phyloP scores from a whole-genome alignment of 139 green algal genomes.

The Chlorella sp. region DNA sequence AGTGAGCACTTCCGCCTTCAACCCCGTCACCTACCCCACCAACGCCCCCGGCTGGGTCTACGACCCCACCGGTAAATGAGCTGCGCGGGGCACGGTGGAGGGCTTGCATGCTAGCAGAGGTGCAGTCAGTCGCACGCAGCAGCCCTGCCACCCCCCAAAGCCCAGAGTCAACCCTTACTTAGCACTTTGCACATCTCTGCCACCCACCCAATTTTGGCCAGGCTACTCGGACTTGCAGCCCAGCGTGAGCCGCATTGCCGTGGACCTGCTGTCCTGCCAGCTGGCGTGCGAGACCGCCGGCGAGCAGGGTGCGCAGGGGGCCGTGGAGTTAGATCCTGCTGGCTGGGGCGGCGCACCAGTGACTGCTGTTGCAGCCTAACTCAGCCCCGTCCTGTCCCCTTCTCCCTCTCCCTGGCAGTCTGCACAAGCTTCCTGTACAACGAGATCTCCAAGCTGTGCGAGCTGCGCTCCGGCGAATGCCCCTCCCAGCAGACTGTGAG shows the following conservation, averaged over 20 bases:
- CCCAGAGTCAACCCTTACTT: no score
- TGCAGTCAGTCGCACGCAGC: no score
- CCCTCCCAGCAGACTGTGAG: neutral
- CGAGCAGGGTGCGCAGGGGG: neutral
- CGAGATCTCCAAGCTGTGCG: neutral
- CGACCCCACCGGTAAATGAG: conserved; percentile 58
- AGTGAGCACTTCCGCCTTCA: neutral
- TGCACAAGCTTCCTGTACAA: conserved; percentile 12
- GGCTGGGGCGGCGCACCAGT: no score
- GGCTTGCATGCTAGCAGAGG: no score
- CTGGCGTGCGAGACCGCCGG: conserved; percentile 46
- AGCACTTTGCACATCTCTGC: no score
- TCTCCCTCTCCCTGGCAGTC: neutral
- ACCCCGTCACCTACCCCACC: neutral
- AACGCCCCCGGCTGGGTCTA: conserved; percentile 48
- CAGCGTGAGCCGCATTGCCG: no score
- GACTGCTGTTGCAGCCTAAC: no score
- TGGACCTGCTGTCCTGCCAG: neutral
- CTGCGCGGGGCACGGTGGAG: no score
- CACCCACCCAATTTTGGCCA: no score
- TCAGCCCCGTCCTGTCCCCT: neutral
- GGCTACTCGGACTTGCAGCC: no score
- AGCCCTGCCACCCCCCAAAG: no score
- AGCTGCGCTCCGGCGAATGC: neutral
- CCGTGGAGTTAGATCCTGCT: no score